Percentiles rank a stretch among this genome's conserved stretches.
Conservation (phyloP, 176 grass and related monocot genomes). For the Rhynchospora breviuscula region DNA sequence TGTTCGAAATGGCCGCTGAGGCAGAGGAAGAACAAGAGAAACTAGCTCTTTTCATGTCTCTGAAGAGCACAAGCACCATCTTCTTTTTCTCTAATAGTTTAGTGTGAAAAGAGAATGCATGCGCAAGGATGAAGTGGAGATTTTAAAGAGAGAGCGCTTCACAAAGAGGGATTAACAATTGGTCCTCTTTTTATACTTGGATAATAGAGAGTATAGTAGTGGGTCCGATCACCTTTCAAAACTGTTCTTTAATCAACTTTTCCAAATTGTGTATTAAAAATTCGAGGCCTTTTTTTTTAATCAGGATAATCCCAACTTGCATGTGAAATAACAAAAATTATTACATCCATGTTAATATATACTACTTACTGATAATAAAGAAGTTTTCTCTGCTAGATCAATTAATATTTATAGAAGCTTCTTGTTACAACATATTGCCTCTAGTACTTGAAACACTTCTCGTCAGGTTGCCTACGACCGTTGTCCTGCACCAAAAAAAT, state of each 20-base stretch:
- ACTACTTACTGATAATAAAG: neutral
- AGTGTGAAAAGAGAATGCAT: slow-evolving; percentile 12
- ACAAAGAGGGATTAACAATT: neutral
- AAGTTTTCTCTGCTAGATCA: neutral
- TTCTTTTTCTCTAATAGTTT: slow-evolving; percentile 6
- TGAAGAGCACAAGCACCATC: slow-evolving; percentile 50
- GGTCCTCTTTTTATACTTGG: slow-evolving; percentile 14
- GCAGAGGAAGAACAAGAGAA: slow-evolving; percentile 65
- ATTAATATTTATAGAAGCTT: neutral
- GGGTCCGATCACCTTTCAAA: neutral
- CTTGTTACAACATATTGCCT: neutral
- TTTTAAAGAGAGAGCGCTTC: neutral
- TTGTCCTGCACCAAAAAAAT: neutral
- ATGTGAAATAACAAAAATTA: slow-evolving; percentile 1
- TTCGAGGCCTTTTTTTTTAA: neutral
- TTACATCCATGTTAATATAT: neutral
- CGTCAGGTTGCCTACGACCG: neutral
- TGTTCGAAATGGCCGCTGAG: slow-evolving; percentile 41
- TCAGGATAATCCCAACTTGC: neutral
- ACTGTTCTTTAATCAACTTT: neutral
- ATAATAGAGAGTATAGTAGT: neutral
- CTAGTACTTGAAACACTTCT: neutral
- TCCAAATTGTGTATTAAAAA: neutral
- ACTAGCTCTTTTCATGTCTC: slow-evolving; percentile 51
- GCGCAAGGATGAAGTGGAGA: neutral